phyloP scores from a whole-genome alignment of 2,329 filamentous ascomycete genomes.

The Sclerotinia sclerotiorum region DNA sequence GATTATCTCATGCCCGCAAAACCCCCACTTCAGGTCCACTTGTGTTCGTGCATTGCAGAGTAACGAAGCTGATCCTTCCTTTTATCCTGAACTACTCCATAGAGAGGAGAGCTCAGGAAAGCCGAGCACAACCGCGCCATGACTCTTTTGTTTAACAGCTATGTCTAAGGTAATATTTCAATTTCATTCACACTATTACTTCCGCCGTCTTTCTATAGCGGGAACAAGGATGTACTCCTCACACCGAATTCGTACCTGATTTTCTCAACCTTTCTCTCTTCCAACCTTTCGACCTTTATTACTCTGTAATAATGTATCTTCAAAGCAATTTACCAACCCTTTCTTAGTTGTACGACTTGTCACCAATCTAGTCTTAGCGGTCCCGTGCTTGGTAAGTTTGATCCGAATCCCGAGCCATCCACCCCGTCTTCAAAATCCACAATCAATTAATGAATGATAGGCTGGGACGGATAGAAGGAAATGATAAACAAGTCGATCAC shows the following conservation, averaged over 20 bases:
- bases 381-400: neutral
- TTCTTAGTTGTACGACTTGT: neutral
- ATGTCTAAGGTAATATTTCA: neutral
- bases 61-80: slow-evolving; percentile 5
- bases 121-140: neutral
- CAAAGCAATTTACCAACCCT: neutral
- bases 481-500: neutral
- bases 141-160: neutral
- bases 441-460: neutral
- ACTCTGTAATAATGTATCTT: neutral
- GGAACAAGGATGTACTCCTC: neutral
- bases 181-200: neutral
- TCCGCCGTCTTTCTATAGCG: neutral
- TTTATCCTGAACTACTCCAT: too few relatives aligned
- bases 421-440: neutral
- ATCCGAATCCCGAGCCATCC: slow-evolving; percentile 7
- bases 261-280: neutral
- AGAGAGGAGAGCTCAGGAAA: neutral
- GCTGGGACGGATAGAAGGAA: neutral
- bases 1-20: slow-evolving; percentile 8
- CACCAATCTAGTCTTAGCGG: neutral
- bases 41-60: neutral
- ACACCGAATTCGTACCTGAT: neutral
- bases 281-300: neutral
- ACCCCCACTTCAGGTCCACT: neutral